Percentiles rank a stretch among this genome's conserved stretches.
Evolutionary conservation across 192 early-diverging fungal genomes (phyloP).

Genomic region (Linnemannia zychae): DNA sequence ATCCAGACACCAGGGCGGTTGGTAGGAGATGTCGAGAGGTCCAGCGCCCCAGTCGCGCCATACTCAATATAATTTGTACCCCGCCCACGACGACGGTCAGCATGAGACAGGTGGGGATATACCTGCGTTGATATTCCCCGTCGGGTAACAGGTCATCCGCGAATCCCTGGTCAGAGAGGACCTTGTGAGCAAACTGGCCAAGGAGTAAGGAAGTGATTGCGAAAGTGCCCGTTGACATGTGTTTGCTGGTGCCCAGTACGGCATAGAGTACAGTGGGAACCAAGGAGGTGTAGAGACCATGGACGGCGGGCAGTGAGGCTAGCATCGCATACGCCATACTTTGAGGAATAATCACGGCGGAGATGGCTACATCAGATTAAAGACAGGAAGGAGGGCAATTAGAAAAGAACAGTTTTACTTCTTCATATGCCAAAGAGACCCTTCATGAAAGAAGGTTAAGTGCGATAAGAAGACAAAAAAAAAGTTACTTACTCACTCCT

Average conservation of each 20-base stretch:
- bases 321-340: conserved; percentile 62
- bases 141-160: conserved; percentile 11
- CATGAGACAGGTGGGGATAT: conserved; percentile 37
- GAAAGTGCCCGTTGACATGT: conserved; percentile 60
- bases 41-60: conserved; percentile 51
- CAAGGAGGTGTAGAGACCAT: conserved; percentile 59
- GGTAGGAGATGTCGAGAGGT: conserved; percentile 47
- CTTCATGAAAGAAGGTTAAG: conserved; percentile 15
- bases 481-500: conserved; percentile 43
- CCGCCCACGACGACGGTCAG: conserved; percentile 49
- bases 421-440: background rate
- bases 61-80: conserved; percentile 49
- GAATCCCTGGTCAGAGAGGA: conserved; percentile 39
- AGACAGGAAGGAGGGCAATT: background rate
- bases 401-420: background rate
- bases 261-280: conserved; percentile 45
- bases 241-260: conserved; percentile 51
- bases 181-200: conserved; percentile 47
- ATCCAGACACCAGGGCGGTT: conserved; percentile 50
- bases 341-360: conserved; percentile 57
- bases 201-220: conserved; percentile 57
- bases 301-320: conserved; percentile 54
- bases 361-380: conserved; percentile 34
- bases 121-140: conserved; percentile 39
- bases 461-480: background rate